A percentile compares a stretch with the other conserved stretches of the same genome.
Evolutionary conservation across 345 rosid genomes (phyloP).

Genomic region (Euphorbia pulcherrima): DNA sequence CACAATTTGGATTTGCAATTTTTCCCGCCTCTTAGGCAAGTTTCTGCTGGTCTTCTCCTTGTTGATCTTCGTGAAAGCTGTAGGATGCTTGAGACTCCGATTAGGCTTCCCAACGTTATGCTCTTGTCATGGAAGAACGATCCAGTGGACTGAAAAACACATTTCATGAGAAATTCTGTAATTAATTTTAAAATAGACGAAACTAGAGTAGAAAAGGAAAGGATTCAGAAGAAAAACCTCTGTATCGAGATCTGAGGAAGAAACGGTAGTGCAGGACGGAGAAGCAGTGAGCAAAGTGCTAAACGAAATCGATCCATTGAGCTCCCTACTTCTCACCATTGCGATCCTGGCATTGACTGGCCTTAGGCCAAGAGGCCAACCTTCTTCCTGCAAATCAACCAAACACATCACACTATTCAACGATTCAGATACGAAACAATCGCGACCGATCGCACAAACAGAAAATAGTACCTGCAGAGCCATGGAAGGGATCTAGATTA

Average conservation of each 20-base stretch:
- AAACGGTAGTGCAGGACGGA: slow-evolving; percentile 38
- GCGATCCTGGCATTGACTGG: slow-evolving; percentile 73
- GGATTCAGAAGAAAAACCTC: slow-evolving; percentile 38
- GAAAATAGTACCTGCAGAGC: background rate
- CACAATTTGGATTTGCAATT: slow-evolving; percentile 53
- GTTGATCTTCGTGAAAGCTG: slow-evolving; percentile 60
- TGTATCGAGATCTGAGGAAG: slow-evolving; percentile 74
- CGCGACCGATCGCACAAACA: background rate
- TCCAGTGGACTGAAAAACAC: slow-evolving; percentile 53
- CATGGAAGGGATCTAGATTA: background rate
- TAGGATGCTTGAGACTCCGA: slow-evolving; percentile 62
- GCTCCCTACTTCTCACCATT: slow-evolving; percentile 44
- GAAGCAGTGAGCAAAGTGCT: slow-evolving; percentile 58
- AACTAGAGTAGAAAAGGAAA: background rate
- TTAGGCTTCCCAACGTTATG: slow-evolving; percentile 69
- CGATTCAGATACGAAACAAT: background rate
- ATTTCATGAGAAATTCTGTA: background rate
- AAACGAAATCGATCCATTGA: slow-evolving; percentile 64
- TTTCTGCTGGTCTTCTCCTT: slow-evolving; percentile 43
- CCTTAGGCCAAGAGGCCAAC: slow-evolving; percentile 82
- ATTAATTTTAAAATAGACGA: too few species aligned
- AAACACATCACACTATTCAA: too few species aligned
- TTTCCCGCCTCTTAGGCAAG: slow-evolving; percentile 29
- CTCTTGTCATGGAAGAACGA: slow-evolving; percentile 77
- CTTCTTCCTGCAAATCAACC: slow-evolving; percentile 49